A percentile compares a stretch with the other conserved stretches of the same genome.
Evolutionary conservation across 768 basidiomycete species (phyloP).

Genomic region (Tricholoma saponaceum): DNA sequence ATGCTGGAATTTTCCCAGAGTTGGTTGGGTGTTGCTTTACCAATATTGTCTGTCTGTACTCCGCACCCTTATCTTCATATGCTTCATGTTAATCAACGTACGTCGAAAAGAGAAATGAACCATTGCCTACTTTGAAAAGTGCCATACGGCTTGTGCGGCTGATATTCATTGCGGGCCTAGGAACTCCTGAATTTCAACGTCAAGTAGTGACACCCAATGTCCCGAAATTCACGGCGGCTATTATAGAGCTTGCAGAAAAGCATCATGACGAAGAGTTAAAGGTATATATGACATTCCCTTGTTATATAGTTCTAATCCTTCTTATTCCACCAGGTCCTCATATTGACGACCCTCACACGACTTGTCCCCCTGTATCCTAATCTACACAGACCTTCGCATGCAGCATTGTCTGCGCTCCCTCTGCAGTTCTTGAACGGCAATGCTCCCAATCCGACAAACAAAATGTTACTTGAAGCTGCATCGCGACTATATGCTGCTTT

Average conservation of each 20-base stretch:
- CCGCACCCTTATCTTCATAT: slow-evolving; percentile 15
- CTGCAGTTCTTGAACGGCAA: slow-evolving; percentile 56
- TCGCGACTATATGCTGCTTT: slow-evolving; percentile 59
- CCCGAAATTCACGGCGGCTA: slow-evolving; percentile 60
- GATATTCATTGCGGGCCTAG: slow-evolving; percentile 56
- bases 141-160: slow-evolving; percentile 59
- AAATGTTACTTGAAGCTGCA: slow-evolving; percentile 39
- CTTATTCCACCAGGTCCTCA: slow-evolving; percentile 32
- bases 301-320: background rate
- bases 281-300: slow-evolving; percentile 32
- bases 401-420: slow-evolving; percentile 48
- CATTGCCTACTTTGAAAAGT: slow-evolving; percentile 53
- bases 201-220: slow-evolving; percentile 71
- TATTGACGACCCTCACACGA: slow-evolving; percentile 46
- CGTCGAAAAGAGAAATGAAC: slow-evolving; percentile 60
- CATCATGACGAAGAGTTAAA: slow-evolving; percentile 47
- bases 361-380: slow-evolving; percentile 67
- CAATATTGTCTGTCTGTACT: slow-evolving; percentile 64
- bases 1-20: slow-evolving; percentile 70
- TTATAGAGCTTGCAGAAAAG: slow-evolving; percentile 55
- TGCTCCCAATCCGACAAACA: slow-evolving; percentile 36
- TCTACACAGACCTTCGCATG: slow-evolving; percentile 52
- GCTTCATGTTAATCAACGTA: slow-evolving; percentile 20
- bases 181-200: slow-evolving; percentile 77
- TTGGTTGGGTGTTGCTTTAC: slow-evolving; percentile 66